Conservation (phyloP, 2,329 filamentous ascomycete species). For the Magnaporthiopsis poae region DNA sequence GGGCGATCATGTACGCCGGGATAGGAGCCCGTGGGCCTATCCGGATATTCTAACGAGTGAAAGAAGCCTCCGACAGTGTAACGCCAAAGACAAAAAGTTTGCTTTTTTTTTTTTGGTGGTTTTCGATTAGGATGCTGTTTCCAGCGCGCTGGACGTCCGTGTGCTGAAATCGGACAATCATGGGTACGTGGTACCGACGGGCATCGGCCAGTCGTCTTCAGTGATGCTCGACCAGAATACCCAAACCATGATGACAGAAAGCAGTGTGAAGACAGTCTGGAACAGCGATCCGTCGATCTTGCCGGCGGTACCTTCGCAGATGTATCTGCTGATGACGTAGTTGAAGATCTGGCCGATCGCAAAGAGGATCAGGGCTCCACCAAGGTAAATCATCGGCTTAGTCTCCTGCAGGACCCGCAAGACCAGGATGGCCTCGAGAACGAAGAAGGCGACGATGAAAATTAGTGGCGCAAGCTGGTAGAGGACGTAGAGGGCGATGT, state of each 20-base stretch:
- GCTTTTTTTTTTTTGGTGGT: conserved; percentile 2
- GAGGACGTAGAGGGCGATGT: conserved; percentile 83
- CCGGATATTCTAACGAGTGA: neutral
- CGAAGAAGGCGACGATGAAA: conserved; percentile 79
- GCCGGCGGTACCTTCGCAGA: conserved; percentile 72
- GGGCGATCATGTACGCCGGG: neutral
- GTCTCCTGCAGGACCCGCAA: conserved; percentile 76
- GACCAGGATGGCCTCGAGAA: conserved; percentile 75
- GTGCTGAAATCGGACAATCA: neutral
- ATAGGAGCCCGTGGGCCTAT: neutral
- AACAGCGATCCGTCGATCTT: conserved; percentile 91
- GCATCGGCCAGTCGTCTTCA: conserved; percentile 88
- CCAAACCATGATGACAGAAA: conserved; percentile 77
- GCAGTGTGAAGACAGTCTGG: conserved; percentile 81
- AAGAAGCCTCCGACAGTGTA: conserved; percentile 1
- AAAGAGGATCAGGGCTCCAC: conserved; percentile 67
- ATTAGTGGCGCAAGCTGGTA: conserved; percentile 84
- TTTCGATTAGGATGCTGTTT: conserved; percentile 3
- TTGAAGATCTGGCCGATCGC: conserved; percentile 91
- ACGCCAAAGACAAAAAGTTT: conserved; percentile 8
- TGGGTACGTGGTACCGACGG: conserved; percentile 22
- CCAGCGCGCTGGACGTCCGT: neutral
- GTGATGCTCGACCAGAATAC: conserved; percentile 98
- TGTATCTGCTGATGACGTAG: conserved; percentile 82
- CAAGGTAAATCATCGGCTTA: conserved; percentile 85